phyloP scores from a whole-genome alignment of 1,284 basidiomycete species.

The Sanguinoderma infundibulare region DNA sequence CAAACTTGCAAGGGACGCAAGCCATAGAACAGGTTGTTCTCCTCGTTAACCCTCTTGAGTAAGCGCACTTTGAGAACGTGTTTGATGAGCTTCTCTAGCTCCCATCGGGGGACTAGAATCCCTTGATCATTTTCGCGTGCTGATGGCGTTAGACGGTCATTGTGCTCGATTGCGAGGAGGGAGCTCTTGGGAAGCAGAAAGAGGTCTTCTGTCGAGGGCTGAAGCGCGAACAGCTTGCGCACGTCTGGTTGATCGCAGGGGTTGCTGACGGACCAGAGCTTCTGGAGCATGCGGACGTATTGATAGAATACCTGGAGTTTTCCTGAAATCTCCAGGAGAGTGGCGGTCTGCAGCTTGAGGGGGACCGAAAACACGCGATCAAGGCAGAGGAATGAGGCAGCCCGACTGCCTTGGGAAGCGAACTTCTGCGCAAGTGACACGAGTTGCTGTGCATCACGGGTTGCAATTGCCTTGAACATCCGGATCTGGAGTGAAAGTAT shows the following conservation, averaged over 20 bases:
- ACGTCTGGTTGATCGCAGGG: slow-evolving; percentile 32
- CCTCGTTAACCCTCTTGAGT: slow-evolving; percentile 34
- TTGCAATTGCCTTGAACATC: slow-evolving; percentile 48
- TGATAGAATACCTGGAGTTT: slow-evolving; percentile 40
- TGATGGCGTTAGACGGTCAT: slow-evolving; percentile 3
- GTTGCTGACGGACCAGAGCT: slow-evolving; percentile 32
- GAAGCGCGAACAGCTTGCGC: slow-evolving; percentile 46
- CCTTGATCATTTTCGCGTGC: slow-evolving; percentile 14
- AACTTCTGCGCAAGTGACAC: slow-evolving; percentile 35
- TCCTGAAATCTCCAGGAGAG: slow-evolving; percentile 29
- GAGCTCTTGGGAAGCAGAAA: slow-evolving; percentile 33
- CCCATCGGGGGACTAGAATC: slow-evolving; percentile 15
- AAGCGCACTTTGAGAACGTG: slow-evolving; percentile 36
- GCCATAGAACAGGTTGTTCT: slow-evolving; percentile 39
- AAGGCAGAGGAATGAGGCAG: slow-evolving; percentile 47
- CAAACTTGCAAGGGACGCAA: slow-evolving; percentile 46
- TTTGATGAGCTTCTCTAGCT: slow-evolving; percentile 25
- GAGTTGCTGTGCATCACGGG: slow-evolving; percentile 31
- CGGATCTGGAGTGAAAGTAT: slow-evolving; percentile 17
- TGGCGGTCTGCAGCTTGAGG: slow-evolving; percentile 26
- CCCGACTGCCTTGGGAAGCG: slow-evolving; percentile 27
- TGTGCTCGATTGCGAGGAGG: slow-evolving; percentile 20
- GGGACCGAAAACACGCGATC: slow-evolving; percentile 42
- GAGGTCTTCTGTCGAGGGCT: slow-evolving; percentile 31
- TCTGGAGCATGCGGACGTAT: slow-evolving; percentile 42